These are phyloP conservation scores for Calendula officinalis DNA, from an alignment of 129 eudicot genomes.

Conservation along the genomic window DNA sequence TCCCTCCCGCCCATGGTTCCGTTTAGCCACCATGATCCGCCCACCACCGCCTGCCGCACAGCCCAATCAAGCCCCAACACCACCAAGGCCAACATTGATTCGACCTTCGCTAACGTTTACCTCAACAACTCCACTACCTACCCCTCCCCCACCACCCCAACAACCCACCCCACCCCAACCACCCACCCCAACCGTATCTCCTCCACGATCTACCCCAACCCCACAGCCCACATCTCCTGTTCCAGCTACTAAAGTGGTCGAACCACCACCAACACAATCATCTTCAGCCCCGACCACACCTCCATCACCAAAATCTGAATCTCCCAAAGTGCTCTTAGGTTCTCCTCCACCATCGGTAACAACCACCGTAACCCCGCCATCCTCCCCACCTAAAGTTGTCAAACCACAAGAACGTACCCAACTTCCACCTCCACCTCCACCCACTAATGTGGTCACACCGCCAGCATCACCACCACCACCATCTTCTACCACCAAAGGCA, in stretches of 20 bases:
- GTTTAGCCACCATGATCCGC: slow-evolving; percentile 44
- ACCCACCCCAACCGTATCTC: slow-evolving; percentile 13
- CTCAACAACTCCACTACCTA: slow-evolving; percentile 16
- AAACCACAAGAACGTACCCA: slow-evolving; percentile 22
- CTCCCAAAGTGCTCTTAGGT: not conserved
- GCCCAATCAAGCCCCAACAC: slow-evolving; percentile 25
- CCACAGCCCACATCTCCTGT: slow-evolving; percentile 23
- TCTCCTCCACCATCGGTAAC: not conserved
- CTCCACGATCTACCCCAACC: not conserved
- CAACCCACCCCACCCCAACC: slow-evolving; percentile 18
- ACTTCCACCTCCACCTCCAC: slow-evolving; percentile 23
- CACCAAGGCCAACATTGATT: slow-evolving; percentile 34
- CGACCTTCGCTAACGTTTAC: slow-evolving; percentile 36
- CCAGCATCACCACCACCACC: not conserved
- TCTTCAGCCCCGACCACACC: slow-evolving; percentile 16
- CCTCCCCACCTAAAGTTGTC: slow-evolving; percentile 25
- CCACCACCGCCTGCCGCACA: slow-evolving; percentile 17
- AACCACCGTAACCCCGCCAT: slow-evolving; percentile 19
- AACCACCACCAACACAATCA: slow-evolving; percentile 21
- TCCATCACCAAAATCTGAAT: slow-evolving; percentile 22
- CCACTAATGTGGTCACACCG: slow-evolving; percentile 21
- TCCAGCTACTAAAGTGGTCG: slow-evolving; percentile 19
- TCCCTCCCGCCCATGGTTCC: slow-evolving; percentile 44
- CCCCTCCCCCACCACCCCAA: slow-evolving; percentile 12
- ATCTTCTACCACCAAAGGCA: not conserved